Evolutionary conservation across 164 flowering plant genomes (phyloP).

Genomic region (Echeveria elegans): DNA sequence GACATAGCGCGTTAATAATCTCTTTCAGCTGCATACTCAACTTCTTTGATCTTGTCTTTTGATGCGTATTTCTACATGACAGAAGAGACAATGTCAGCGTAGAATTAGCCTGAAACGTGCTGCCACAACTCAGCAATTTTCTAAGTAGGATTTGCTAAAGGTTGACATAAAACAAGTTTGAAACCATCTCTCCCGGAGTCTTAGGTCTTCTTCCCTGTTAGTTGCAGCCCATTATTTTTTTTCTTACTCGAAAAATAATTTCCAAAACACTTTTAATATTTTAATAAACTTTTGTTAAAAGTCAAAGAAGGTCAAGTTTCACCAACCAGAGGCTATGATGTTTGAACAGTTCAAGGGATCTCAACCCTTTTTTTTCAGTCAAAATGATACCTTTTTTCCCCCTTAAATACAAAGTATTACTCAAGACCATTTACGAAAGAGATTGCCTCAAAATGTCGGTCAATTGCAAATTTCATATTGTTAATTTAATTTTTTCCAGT

Average conservation of each 20-base stretch:
- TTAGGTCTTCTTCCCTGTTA: background rate
- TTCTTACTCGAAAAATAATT: background rate
- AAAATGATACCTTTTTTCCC: too few relatives aligned
- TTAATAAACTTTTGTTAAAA: background rate
- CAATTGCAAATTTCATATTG: too few relatives aligned
- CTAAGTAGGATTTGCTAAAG: background rate
- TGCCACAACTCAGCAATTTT: background rate
- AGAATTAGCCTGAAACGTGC: background rate
- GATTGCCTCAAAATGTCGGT: too few relatives aligned
- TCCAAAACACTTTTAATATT: background rate
- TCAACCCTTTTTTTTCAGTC: too few relatives aligned
- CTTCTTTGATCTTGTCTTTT: background rate
- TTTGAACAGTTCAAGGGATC: too few relatives aligned
- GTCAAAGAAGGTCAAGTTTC: background rate
- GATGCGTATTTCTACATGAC: background rate
- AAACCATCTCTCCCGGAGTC: background rate
- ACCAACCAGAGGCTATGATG: too few relatives aligned
- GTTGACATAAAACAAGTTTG: background rate
- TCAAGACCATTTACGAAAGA: too few relatives aligned
- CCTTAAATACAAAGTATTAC: too few relatives aligned
- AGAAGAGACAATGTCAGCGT: background rate
- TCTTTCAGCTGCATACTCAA: background rate
- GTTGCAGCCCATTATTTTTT: slow-evolving; percentile 1
- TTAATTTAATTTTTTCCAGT: too few relatives aligned
- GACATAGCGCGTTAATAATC: background rate